phyloP scores from a whole-genome alignment of 768 basidiomycete genomes.

The Rubroboletus satanas region DNA sequence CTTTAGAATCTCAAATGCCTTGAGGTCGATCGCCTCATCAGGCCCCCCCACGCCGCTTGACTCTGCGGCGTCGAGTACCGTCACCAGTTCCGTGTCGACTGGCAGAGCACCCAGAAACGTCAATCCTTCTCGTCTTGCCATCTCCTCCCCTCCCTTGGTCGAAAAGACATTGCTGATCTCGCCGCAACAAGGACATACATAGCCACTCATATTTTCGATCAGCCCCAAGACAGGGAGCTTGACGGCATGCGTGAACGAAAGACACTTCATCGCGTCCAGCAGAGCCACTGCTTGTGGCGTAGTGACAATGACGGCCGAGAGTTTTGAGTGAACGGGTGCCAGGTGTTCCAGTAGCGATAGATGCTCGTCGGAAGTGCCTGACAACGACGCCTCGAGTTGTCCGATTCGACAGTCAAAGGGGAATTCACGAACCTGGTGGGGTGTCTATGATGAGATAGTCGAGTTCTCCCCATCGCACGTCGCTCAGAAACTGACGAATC shows the following conservation, averaged over 20 bases:
- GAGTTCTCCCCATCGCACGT: conserved; percentile 92
- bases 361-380: conserved; percentile 99
- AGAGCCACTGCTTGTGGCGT: conserved; percentile 97
- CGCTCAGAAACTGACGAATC: conserved; percentile 92
- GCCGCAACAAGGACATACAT: conserved; percentile 95
- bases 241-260: conserved; percentile 90
- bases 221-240: conserved; percentile 84
- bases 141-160: conserved; percentile 84
- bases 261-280: conserved; percentile 92
- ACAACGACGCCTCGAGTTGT: conserved; percentile 6
- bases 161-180: conserved; percentile 95
- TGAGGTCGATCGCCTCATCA: conserved; percentile 23
- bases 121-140: conserved; percentile 73
- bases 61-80: conserved; percentile 70
- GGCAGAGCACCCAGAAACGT: conserved; percentile 85
- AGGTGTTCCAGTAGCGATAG: conserved; percentile 93
- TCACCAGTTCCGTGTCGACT: conserved; percentile 88
- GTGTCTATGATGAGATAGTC: conserved; percentile 95
- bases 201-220: conserved; percentile 99
- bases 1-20: conserved; percentile 50
- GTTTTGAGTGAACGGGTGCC: conserved; percentile 70
- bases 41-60: conserved; percentile 16
- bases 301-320: conserved; percentile 89
- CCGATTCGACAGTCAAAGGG: background rate
- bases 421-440: conserved; percentile 73